These are phyloP conservation scores for Herpetomonas samuelpessoai DNA, from an alignment of 208 protist species.

Conservation along the genomic window DNA sequence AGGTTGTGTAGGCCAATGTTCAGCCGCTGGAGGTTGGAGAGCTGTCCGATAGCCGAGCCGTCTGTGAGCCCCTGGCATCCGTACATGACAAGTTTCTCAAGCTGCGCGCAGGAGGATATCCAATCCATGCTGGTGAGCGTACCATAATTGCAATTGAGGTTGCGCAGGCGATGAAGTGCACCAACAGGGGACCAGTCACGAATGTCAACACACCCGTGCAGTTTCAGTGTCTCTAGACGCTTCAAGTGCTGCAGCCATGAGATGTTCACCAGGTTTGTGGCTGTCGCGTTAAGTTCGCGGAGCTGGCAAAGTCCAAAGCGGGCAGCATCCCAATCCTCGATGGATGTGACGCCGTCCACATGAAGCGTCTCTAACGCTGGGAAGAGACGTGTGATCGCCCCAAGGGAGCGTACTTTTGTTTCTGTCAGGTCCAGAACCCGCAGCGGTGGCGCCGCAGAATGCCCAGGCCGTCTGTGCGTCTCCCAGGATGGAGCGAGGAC, in stretches of 20 bases:
- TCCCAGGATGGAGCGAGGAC: neutral
- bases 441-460: neutral
- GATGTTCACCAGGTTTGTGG: neutral
- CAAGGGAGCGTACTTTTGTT: neutral
- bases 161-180: neutral
- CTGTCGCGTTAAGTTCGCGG: neutral
- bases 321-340: neutral
- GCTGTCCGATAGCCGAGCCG: neutral
- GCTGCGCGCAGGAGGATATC: neutral
- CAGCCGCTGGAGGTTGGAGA: neutral
- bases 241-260: neutral
- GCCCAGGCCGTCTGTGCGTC: neutral
- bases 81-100: neutral
- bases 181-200: neutral
- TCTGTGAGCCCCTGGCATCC: neutral
- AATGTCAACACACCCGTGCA: neutral
- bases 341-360: neutral
- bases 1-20: neutral
- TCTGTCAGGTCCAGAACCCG: neutral
- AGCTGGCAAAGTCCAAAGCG: neutral
- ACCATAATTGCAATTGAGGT: neutral
- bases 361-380: neutral
- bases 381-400: neutral
- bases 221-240: neutral
- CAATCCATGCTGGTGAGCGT: neutral